These are phyloP conservation scores for Aspergillus versicolor DNA, from an alignment of 2,329 filamentous ascomycete genomes.

Conservation along the genomic window DNA sequence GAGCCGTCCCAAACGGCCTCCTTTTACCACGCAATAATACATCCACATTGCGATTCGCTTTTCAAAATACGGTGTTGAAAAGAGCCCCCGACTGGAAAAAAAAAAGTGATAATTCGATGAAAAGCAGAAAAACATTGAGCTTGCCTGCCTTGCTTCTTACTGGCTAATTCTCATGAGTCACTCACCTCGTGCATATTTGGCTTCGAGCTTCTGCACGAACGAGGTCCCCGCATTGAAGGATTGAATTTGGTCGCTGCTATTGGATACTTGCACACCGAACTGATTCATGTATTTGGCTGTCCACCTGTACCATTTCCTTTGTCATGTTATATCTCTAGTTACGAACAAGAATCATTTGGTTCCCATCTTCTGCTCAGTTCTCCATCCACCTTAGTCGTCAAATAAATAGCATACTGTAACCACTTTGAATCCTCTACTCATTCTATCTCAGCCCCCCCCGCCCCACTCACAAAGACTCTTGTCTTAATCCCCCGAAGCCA, in stretches of 20 bases:
- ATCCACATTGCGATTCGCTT: neutral
- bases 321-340: neutral
- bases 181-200: constrained; percentile 3
- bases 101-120: neutral
- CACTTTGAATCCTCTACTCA: too few species aligned
- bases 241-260: neutral
- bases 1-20: neutral
- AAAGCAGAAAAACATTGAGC: neutral
- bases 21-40: neutral
- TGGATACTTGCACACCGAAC: neutral
- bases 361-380: neutral
- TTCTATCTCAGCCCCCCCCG: neutral
- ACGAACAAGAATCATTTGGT: neutral
- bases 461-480: too few species aligned
- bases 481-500: too few species aligned
- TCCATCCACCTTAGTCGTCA: neutral
- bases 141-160: neutral
- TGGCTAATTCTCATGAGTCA: constrained; percentile 9
- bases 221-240: constrained; percentile 6
- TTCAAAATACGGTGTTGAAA: neutral
- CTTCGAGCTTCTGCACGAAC: neutral
- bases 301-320: neutral
- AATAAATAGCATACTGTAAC: too few species aligned
- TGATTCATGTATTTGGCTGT: neutral
- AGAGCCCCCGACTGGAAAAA: neutral